phyloP scores from a whole-genome alignment of 106 monocot genomes.

The Dendrobium chrysotoxum region DNA sequence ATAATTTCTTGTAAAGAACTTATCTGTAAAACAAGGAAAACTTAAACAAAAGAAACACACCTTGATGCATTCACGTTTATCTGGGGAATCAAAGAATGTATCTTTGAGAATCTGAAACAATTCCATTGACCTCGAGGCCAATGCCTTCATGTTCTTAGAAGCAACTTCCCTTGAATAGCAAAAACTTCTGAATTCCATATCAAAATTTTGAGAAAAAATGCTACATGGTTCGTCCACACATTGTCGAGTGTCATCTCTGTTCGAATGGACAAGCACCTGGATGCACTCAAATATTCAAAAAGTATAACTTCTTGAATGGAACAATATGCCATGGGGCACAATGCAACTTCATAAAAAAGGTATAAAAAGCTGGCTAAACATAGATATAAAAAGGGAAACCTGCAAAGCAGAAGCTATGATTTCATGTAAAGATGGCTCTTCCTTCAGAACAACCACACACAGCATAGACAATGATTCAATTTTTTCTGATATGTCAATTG shows the following conservation, averaged over 20 bases:
- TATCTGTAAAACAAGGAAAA: not conserved
- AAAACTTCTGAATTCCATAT: constrained; percentile 8
- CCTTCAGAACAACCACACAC: constrained; percentile 32
- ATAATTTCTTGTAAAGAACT: not conserved
- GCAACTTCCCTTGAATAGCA: constrained; percentile 47
- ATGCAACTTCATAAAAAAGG: not conserved
- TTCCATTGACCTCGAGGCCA: constrained; percentile 51
- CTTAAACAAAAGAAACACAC: constrained; percentile 15
- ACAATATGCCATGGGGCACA: not conserved
- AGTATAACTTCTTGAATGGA: not conserved
- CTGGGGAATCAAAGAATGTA: constrained; percentile 52
- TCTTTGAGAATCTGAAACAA: constrained; percentile 44
- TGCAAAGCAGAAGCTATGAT: constrained; percentile 46
- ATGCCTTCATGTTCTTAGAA: constrained; percentile 46
- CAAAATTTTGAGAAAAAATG: constrained; percentile 11
- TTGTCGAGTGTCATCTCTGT: constrained; percentile 12
- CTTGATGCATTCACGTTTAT: constrained; percentile 60
- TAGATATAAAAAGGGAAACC: constrained; percentile 26
- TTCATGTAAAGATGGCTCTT: constrained; percentile 51
- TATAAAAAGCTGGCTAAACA: not conserved
- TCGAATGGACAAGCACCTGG: constrained; percentile 72
- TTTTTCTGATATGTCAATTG: constrained; percentile 43
- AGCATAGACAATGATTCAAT: constrained; percentile 47
- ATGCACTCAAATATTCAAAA: not conserved
- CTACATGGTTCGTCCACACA: constrained; percentile 5